Conservation (phyloP, 441 rosid genomes). For the Erodium trifolium region DNA sequence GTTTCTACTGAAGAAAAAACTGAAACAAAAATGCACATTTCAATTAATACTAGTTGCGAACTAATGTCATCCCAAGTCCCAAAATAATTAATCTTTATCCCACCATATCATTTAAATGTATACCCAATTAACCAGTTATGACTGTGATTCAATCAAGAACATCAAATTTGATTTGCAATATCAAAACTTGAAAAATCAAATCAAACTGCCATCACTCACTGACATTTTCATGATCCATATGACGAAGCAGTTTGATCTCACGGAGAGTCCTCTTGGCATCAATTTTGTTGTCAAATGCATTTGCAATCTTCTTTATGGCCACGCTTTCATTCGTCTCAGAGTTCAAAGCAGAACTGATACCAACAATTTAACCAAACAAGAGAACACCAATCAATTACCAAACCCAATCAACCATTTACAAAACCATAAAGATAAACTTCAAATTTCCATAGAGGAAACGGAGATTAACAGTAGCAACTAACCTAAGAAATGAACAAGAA, state of each 20-base stretch:
- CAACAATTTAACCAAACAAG: not conserved
- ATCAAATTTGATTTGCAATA: not conserved
- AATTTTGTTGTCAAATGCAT: constrained; percentile 45
- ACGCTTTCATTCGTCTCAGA: constrained; percentile 84
- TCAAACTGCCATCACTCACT: constrained; percentile 10
- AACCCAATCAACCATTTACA: not conserved
- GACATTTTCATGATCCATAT: constrained; percentile 92
- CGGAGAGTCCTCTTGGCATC: constrained; percentile 77
- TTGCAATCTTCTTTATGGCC: constrained; percentile 91
- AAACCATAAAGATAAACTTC: not conserved
- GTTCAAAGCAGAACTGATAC: constrained; percentile 73
- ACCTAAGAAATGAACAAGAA: too few species aligned
- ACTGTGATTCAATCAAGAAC: not conserved
- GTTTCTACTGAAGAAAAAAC: too few species aligned
- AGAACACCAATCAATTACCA: not conserved
- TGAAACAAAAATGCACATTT: too few species aligned
- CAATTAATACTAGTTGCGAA: too few species aligned
- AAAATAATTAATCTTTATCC: not conserved
- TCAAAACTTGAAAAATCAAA: not conserved
- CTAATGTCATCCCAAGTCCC: too few species aligned
- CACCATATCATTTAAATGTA: not conserved
- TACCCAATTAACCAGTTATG: not conserved
- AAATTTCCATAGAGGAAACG: too few species aligned
- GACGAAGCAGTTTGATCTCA: constrained; percentile 90
- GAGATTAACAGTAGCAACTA: too few species aligned